These are phyloP conservation scores for Leucosporidium yakuticum DNA, from an alignment of 768 basidiomycete genomes.

Conservation along the genomic window DNA sequence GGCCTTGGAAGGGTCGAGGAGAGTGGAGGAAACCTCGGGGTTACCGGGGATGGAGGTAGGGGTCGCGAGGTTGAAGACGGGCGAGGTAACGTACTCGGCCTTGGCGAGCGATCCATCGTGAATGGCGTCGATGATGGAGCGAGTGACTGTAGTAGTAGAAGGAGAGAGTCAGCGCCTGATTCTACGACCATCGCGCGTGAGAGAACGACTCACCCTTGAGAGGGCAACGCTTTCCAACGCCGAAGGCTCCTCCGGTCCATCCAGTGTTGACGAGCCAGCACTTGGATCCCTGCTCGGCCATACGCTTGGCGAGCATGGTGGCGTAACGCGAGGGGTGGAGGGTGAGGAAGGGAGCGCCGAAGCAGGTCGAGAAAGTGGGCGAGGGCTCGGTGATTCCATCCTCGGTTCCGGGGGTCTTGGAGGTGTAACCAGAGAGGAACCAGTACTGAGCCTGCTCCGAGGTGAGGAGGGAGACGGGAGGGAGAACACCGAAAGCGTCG, in stretches of 20 bases:
- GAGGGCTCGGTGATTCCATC: conserved; percentile 97
- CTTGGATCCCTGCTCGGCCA: conserved; percentile 78
- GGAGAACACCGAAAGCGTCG: conserved; percentile 96
- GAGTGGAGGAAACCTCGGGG: conserved; percentile 57
- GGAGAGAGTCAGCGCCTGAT: background rate
- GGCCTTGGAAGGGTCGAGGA: conserved; percentile 79
- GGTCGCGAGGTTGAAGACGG: conserved; percentile 72
- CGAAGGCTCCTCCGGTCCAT: conserved; percentile 91
- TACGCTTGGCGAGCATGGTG: conserved; percentile 90
- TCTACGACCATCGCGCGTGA: conserved; percentile 96
- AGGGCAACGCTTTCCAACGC: conserved; percentile 87
- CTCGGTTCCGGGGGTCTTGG: conserved; percentile 66
- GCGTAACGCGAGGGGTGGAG: conserved; percentile 81
- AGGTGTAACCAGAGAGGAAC: conserved; percentile 52
- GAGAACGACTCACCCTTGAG: conserved; percentile 57
- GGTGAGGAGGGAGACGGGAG: conserved; percentile 85
- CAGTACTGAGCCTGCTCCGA: conserved; percentile 88
- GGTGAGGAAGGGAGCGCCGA: conserved; percentile 96
- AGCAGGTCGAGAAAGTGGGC: conserved; percentile 98
- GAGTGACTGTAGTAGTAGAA: conserved; percentile 51
- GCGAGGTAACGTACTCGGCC: conserved; percentile 67
- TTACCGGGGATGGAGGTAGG: conserved; percentile 79
- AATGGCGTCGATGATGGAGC: conserved; percentile 84
- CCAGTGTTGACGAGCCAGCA: conserved; percentile 67
- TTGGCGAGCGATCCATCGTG: conserved; percentile 85